These are phyloP conservation scores for Endocarpon pusillum DNA, from an alignment of 495 filamentous ascomycete species.

Conservation along the genomic window DNA sequence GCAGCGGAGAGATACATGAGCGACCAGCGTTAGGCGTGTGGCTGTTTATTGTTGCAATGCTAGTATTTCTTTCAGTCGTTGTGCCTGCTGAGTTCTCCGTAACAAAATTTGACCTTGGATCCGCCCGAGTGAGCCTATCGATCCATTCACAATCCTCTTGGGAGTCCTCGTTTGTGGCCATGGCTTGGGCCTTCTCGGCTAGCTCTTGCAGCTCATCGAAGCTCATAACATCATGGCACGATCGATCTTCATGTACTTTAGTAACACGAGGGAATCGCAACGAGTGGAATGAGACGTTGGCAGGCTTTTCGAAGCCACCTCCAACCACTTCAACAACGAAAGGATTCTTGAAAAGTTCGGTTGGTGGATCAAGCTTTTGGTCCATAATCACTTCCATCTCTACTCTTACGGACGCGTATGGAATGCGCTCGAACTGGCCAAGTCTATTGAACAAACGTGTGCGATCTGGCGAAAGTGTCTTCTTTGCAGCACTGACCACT, in stretches of 20 bases:
- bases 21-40: too few species aligned
- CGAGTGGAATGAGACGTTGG: slow-evolving; percentile 36
- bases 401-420: slow-evolving; percentile 8
- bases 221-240: slow-evolving; percentile 34
- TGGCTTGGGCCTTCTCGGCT: slow-evolving; percentile 35
- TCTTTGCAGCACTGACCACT: slow-evolving; percentile 27
- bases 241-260: slow-evolving; percentile 43
- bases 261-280: slow-evolving; percentile 47
- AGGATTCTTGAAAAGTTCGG: slow-evolving; percentile 37
- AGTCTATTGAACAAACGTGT: slow-evolving; percentile 33
- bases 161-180: too few species aligned
- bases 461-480: slow-evolving; percentile 31
- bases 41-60: too few species aligned
- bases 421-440: slow-evolving; percentile 24
- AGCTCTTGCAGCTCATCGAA: slow-evolving; percentile 38
- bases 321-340: slow-evolving; percentile 50
- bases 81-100: too few species aligned
- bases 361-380: neutral
- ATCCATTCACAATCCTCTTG: too few species aligned
- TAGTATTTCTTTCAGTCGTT: too few species aligned
- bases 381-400: slow-evolving; percentile 4
- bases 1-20: too few species aligned
- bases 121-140: too few species aligned
- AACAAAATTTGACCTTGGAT: too few species aligned
- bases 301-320: slow-evolving; percentile 44